Evolutionary conservation across 2,329 filamentous ascomycete species (phyloP), one percentile per base, ranked within the genome.

Genomic region (Stemphylium vesicarium): DNA sequence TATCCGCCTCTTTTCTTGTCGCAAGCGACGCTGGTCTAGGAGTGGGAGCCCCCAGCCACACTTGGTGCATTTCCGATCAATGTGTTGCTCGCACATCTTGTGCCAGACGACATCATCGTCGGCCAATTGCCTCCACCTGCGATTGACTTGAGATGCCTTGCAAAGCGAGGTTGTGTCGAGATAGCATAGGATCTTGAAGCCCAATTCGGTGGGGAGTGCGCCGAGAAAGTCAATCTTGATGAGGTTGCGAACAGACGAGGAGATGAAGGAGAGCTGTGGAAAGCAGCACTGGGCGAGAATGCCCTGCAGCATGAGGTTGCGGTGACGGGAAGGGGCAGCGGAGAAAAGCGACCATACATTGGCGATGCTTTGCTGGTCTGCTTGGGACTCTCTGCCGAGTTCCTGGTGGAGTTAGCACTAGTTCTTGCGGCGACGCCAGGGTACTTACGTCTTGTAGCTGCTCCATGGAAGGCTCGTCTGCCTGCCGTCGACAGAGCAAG

Each of bases 341-440:
- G 94, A 98, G 80, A 99, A 99, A 42, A 98, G 83, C 0, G 94
- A 96, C 95, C 95, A 99, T 51, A 98, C 93, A 70, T 97, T 94
- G 31, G 93, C 92, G 68, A 99, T 97, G 70, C 91, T 93, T 77
- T 97, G 92, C 77, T 96, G 92, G 74, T 99, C 95, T 62, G 85
- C 87, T 59, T 89, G 85, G 4, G 92, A 89, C 31, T 97, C 84
- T 41, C 85, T 87, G 66, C 94, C 90, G 47, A 98, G 85, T 75
- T 95, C 90, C 88, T 93, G 59, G 44, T 42, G 11, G 18, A 31
- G 68, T 76, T 56, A 76, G 69, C 60, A 60, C 56, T 26, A 24
- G 26, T 9, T 2, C 36, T 26, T 26, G 32, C 13, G 46, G 36
- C 41, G 50, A 15, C n/a, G 7, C 33, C 11, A 15, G 22, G 11